These are phyloP conservation scores for Fomitopsis betulina DNA, from an alignment of 1,284 basidiomycete species.

Conservation along the genomic window DNA sequence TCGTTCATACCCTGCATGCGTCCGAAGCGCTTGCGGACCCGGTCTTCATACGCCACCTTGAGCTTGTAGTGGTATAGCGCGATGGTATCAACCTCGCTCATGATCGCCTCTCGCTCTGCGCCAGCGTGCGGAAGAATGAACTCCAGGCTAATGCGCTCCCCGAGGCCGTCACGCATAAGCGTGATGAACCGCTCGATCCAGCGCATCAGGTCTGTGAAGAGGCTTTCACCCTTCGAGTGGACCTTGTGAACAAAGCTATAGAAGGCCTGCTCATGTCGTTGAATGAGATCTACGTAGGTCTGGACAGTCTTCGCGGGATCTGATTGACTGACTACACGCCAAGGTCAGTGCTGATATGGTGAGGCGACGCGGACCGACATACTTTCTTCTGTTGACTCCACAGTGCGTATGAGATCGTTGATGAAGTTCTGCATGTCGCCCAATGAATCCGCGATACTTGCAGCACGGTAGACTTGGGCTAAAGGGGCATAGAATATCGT, in stretches of 20 bases:
- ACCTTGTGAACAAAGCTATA: constrained; percentile 99
- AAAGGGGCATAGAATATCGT: constrained; percentile 98
- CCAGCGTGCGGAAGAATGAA: constrained; percentile 81
- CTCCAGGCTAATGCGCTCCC: constrained; percentile 74
- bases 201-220: constrained; percentile 92
- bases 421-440: constrained; percentile 93
- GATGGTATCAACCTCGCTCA: constrained; percentile 83
- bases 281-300: constrained; percentile 90
- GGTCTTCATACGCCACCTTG: constrained; percentile 88
- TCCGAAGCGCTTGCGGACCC: constrained; percentile 77
- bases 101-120: constrained; percentile 67
- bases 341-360: neutral
- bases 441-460: constrained; percentile 93
- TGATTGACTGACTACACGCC: constrained; percentile 64
- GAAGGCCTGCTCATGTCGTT: constrained; percentile 93
- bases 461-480: constrained; percentile 98
- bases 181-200: constrained; percentile 98
- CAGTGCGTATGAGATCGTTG: constrained; percentile 93
- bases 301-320: constrained; percentile 89
- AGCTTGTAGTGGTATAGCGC: constrained; percentile 89
- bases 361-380: constrained; percentile 29
- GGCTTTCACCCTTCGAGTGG: constrained; percentile 91
- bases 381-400: constrained; percentile 90
- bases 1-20: constrained; percentile 44
- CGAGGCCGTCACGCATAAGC: constrained; percentile 86